Conservation (phyloP, 2,329 filamentous ascomycete genomes). For the Phoma sp. region DNA sequence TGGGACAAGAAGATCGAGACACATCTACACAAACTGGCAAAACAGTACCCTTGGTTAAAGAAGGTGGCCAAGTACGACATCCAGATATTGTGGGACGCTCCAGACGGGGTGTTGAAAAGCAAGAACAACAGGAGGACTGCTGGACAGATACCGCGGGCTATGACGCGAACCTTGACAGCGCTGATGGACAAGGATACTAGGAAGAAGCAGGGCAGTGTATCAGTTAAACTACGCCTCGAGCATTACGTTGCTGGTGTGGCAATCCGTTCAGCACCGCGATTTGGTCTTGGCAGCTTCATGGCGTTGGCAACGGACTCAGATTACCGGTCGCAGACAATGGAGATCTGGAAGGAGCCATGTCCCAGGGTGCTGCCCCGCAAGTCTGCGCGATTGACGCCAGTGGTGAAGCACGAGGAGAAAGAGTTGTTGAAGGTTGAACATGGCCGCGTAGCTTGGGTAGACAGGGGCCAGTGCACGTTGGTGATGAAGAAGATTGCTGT, state of each 20-base stretch:
- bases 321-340: slow-evolving; percentile 7
- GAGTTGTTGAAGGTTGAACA: not conserved
- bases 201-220: slow-evolving; percentile 22
- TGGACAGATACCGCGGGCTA: slow-evolving; percentile 25
- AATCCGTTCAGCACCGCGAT: slow-evolving; percentile 9
- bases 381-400: slow-evolving; percentile 12
- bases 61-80: slow-evolving; percentile 34
- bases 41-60: slow-evolving; percentile 31
- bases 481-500: slow-evolving; percentile 1
- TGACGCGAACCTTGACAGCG: slow-evolving; percentile 25
- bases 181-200: slow-evolving; percentile 23
- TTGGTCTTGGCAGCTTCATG: slow-evolving; percentile 26
- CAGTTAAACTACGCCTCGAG: slow-evolving; percentile 21
- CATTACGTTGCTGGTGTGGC: slow-evolving; percentile 18
- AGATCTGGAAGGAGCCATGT: slow-evolving; percentile 19
- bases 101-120: slow-evolving; percentile 22
- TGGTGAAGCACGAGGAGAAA: slow-evolving; percentile 12
- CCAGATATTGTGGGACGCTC: slow-evolving; percentile 32
- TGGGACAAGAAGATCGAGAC: slow-evolving; percentile 35
- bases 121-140: slow-evolving; percentile 23
- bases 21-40: slow-evolving; percentile 33
- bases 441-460: not conserved
- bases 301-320: not conserved
- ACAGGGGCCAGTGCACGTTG: slow-evolving; percentile 4
- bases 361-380: slow-evolving; percentile 9